phyloP scores from a whole-genome alignment of 768 basidiomycete species.

The Phanerodontia chrysosporium region DNA sequence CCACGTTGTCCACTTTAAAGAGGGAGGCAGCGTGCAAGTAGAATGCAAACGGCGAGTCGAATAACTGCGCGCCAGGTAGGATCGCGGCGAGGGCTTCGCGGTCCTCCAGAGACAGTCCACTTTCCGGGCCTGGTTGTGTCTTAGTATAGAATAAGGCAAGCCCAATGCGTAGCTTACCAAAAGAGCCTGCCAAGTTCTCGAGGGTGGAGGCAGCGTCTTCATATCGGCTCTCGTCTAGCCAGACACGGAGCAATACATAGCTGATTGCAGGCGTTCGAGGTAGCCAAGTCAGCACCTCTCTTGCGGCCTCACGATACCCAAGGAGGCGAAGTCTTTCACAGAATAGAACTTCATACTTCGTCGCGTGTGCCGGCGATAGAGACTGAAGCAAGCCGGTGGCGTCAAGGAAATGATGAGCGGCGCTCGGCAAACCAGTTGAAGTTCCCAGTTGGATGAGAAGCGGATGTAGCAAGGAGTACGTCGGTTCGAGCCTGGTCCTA shows the following conservation, averaged over 20 bases:
- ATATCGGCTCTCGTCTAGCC: conserved; percentile 58
- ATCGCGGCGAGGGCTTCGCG: conserved; percentile 56
- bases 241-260: conserved; percentile 69
- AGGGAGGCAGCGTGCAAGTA: conserved; percentile 75
- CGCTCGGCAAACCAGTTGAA: conserved; percentile 46
- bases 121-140: conserved; percentile 39
- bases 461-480: conserved; percentile 59
- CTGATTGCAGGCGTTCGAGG: conserved; percentile 73
- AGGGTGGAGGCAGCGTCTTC: conserved; percentile 73
- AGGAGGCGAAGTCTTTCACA: conserved; percentile 64
- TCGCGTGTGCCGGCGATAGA: conserved; percentile 61
- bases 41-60: conserved; percentile 65
- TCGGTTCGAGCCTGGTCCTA: conserved; percentile 40
- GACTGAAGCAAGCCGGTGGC: conserved; percentile 63
- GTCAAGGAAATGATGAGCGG: conserved; percentile 71
- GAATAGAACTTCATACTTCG: conserved; percentile 65
- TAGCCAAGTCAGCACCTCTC: conserved; percentile 70
- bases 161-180: conserved; percentile 53
- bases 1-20: conserved; percentile 56
- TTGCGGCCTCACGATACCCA: conserved; percentile 56
- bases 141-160: conserved; percentile 1
- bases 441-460: conserved; percentile 52
- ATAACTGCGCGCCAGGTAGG: conserved; percentile 52
- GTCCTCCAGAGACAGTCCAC: conserved; percentile 54
- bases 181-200: conserved; percentile 70